Percentiles rank a stretch among this genome's conserved stretches.
Evolutionary conservation across 2,329 filamentous ascomycete genomes (phyloP).

Genomic region (Penicillium sp.): DNA sequence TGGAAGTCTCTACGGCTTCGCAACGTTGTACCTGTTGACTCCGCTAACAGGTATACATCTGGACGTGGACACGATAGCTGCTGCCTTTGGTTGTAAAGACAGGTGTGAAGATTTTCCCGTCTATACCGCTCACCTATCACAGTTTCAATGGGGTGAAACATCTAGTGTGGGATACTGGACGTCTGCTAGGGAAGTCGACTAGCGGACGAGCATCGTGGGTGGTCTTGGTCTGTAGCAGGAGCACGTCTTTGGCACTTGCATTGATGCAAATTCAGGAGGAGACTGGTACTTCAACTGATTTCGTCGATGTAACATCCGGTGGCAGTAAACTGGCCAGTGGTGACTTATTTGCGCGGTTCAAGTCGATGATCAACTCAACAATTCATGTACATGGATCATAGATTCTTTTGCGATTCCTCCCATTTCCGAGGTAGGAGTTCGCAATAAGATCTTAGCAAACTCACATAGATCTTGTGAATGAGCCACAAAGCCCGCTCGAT

Average conservation of each 20-base stretch:
- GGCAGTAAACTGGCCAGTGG: neutral
- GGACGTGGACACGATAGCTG: constrained; percentile 59
- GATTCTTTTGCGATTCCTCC: constrained; percentile 15
- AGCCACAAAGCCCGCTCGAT: constrained; percentile 15
- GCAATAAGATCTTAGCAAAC: constrained; percentile 13
- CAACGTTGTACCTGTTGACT: constrained; percentile 72
- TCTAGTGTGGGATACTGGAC: constrained; percentile 65
- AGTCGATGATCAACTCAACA: neutral
- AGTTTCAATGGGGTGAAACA: constrained; percentile 65
- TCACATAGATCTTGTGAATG: constrained; percentile 13
- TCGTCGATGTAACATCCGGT: too few species aligned
- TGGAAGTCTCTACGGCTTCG: constrained; percentile 73
- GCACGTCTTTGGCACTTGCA: constrained; percentile 10
- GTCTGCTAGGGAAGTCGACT: constrained; percentile 19
- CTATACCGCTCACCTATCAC: constrained; percentile 66
- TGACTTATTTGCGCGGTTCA: neutral
- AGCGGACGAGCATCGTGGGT: constrained; percentile 17
- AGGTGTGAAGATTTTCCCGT: constrained; percentile 56
- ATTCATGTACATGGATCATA: constrained; percentile 14
- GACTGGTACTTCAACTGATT: too few species aligned
- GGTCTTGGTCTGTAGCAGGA: constrained; percentile 15
- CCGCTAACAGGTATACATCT: constrained; percentile 69
- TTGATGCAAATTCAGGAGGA: neutral
- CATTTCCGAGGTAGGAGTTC: constrained; percentile 6
- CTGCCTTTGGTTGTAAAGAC: constrained; percentile 58